A percentile compares a stretch with the other conserved stretches of the same genome.
Conservation (phyloP, 1,284 basidiomycete genomes). For the Malassezia slooffiae region DNA sequence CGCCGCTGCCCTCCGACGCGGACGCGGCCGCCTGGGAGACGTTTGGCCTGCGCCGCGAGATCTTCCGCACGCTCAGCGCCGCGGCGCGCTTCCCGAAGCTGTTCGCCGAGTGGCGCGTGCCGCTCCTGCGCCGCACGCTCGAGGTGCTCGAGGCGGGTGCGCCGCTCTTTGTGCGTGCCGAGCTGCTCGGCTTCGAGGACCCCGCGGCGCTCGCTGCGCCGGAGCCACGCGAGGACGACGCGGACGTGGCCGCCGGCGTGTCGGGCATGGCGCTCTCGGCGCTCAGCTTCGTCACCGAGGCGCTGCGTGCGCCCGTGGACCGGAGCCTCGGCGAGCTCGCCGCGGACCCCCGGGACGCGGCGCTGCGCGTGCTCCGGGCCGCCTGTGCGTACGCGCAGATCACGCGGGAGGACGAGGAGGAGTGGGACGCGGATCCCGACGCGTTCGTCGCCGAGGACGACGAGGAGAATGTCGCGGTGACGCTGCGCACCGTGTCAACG, state of each 20-base stretch:
- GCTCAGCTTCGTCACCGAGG: slow-evolving; percentile 64
- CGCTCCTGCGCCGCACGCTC: slow-evolving; percentile 16
- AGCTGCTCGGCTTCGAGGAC: slow-evolving; percentile 25
- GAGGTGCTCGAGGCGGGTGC: slow-evolving; percentile 20
- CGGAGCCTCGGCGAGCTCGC: too few relatives aligned
- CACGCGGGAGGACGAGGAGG: slow-evolving; percentile 83
- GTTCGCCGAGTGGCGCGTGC: slow-evolving; percentile 16
- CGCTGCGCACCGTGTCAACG: slow-evolving; percentile 68
- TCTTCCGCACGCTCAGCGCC: slow-evolving; percentile 34
- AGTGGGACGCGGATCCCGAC: slow-evolving; percentile 77
- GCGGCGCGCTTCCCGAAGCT: slow-evolving; percentile 29
- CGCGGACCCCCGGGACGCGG: too few relatives aligned
- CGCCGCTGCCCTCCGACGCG: slow-evolving; percentile 1
- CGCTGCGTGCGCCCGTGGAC: slow-evolving; percentile 58
- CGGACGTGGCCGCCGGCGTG: slow-evolving; percentile 55
- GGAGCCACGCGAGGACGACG: slow-evolving; percentile 59
- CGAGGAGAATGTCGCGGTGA: slow-evolving; percentile 72
- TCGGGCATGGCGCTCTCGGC: slow-evolving; percentile 65
- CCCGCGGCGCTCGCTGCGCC: slow-evolving; percentile 48
- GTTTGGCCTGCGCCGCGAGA: slow-evolving; percentile 28
- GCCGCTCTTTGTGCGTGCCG: slow-evolving; percentile 21
- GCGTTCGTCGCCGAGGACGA: slow-evolving; percentile 89
- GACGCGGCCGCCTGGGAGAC: slow-evolving; percentile 19
- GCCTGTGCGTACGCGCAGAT: slow-evolving; percentile 72
- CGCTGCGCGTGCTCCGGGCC: slow-evolving; percentile 54